Evolutionary conservation across 2,329 filamentous ascomycete genomes (phyloP).

Genomic region (Alternaria sp.): DNA sequence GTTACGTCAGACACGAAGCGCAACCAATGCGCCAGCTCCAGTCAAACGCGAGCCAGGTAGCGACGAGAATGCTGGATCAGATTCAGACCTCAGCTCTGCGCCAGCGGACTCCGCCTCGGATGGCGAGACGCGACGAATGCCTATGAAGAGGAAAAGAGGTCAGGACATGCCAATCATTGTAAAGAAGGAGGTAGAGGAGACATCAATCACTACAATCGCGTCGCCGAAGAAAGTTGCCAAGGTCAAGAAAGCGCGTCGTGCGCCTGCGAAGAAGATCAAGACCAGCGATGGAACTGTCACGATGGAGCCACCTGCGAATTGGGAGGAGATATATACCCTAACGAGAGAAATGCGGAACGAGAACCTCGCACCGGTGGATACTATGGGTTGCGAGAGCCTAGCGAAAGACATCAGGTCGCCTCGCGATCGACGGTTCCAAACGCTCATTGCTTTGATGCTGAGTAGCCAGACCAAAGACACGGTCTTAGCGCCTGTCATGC

Average conservation of each 20-base stretch:
- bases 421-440: constrained; percentile 78
- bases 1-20: constrained; percentile 42
- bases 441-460: constrained; percentile 85
- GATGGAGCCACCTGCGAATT: constrained; percentile 72
- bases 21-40: constrained; percentile 27
- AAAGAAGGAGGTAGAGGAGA: constrained; percentile 39
- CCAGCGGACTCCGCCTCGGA: constrained; percentile 36
- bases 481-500: constrained; percentile 84
- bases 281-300: constrained; percentile 47
- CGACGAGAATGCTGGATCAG: constrained; percentile 21
- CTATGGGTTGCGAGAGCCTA: constrained; percentile 90
- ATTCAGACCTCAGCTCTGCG: constrained; percentile 43
- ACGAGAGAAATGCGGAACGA: constrained; percentile 79
- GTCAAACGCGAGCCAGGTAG: constrained; percentile 16
- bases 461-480: constrained; percentile 94
- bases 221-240: constrained; percentile 35
- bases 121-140: constrained; percentile 16
- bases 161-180: constrained; percentile 38
- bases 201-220: constrained; percentile 19
- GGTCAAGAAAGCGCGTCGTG: constrained; percentile 46
- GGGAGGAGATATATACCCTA: constrained; percentile 80
- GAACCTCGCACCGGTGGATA: constrained; percentile 85
- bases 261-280: constrained; percentile 43
- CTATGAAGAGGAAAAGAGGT: constrained; percentile 57
- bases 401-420: constrained; percentile 61